Percentiles rank a stretch among this genome's conserved stretches.
Conservation (phyloP, 2,329 filamentous ascomycete genomes). For the Pestalotiopsis sp. region DNA sequence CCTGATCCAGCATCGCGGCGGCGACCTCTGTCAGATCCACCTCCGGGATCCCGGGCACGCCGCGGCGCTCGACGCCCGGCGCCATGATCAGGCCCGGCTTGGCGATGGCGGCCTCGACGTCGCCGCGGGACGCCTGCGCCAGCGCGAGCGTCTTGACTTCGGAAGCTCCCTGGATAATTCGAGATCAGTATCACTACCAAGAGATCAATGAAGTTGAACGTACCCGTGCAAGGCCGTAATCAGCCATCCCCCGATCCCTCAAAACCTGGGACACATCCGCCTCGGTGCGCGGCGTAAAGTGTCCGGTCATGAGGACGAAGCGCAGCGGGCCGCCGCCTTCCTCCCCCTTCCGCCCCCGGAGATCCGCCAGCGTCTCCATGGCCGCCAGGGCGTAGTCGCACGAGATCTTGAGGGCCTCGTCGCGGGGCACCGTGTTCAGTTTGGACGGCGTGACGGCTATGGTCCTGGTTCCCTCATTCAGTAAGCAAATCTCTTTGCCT, state of each 20-base stretch:
- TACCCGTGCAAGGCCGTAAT: constrained; percentile 34
- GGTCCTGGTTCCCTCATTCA: constrained; percentile 13
- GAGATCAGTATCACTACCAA: neutral
- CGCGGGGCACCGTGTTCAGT: constrained; percentile 16
- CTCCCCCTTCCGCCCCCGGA: neutral
- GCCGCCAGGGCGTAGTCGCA: constrained; percentile 25
- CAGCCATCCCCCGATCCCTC: constrained; percentile 25
- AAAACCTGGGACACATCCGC: constrained; percentile 18
- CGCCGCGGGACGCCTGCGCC: neutral
- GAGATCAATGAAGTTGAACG: constrained; percentile 24
- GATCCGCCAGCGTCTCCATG: constrained; percentile 6
- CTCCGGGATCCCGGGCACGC: neutral
- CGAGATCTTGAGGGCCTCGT: constrained; percentile 27
- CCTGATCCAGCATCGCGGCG: constrained; percentile 5
- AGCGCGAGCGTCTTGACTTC: constrained; percentile 1
- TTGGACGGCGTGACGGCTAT: constrained; percentile 28
- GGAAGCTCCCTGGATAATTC: neutral
- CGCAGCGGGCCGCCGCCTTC: constrained; percentile 28
- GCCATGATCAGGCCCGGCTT: constrained; percentile 11
- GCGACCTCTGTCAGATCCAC: neutral
- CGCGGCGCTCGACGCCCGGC: neutral
- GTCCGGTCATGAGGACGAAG: constrained; percentile 40
- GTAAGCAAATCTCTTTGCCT: neutral
- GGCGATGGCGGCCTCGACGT: constrained; percentile 5
- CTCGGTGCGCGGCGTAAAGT: constrained; percentile 9